Percentiles rank a stretch among this genome's conserved stretches.
Conservation (phyloP, 1,139 yeast species). For the Hemisphaericaspora subhashii region DNA sequence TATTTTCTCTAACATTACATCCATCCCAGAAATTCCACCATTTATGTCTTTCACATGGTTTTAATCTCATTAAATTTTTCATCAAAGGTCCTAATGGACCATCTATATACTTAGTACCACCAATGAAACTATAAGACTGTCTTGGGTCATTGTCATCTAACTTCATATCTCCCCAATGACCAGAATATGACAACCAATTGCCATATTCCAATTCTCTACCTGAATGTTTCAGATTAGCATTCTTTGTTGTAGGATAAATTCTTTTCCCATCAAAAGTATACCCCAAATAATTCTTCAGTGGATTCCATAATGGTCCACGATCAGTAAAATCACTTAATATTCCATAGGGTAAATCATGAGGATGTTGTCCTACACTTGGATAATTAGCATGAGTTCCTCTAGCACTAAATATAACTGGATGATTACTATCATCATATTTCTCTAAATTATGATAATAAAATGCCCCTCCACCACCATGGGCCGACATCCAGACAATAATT, state of each 20-base stretch:
- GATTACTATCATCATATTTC: constrained; percentile 52
- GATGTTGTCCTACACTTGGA: constrained; percentile 93
- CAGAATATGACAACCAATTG: constrained; percentile 77
- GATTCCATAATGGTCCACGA: constrained; percentile 94
- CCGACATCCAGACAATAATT: constrained; percentile 95
- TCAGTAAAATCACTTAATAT: constrained; percentile 92
- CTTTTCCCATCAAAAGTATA: constrained; percentile 69
- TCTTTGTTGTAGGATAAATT: constrained; percentile 40
- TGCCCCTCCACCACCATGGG: constrained; percentile 97
- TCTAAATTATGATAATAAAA: constrained; percentile 75
- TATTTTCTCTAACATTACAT: constrained; percentile 73
- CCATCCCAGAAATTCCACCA: constrained; percentile 84
- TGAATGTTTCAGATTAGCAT: constrained; percentile 41
- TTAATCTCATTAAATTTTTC: constrained; percentile 67
- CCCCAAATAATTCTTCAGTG: constrained; percentile 74
- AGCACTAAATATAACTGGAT: constrained; percentile 84
- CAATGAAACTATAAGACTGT: constrained; percentile 77
- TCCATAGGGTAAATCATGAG: constrained; percentile 91
- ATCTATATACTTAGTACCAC: constrained; percentile 84
- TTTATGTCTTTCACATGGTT: constrained; percentile 80
- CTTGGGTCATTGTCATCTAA: constrained; percentile 67
- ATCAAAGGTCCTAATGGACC: constrained; percentile 90
- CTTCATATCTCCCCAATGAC: constrained; percentile 90
- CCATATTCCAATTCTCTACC: constrained; percentile 67
- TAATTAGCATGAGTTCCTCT: constrained; percentile 97